phyloP scores from a whole-genome alignment of 768 basidiomycete genomes.

The Nevesoporus exiguus region DNA sequence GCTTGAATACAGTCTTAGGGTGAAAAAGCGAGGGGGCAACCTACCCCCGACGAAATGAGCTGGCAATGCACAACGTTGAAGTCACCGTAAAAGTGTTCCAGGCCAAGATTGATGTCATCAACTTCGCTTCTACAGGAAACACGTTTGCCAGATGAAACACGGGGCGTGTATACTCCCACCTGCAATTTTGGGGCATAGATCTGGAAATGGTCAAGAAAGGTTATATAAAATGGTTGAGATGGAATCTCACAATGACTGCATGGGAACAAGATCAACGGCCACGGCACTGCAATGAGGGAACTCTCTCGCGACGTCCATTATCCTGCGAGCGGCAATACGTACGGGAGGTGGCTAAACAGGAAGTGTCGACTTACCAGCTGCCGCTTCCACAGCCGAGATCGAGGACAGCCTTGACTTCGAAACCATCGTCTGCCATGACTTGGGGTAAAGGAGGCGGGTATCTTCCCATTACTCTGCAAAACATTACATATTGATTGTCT shows the following conservation, averaged over 20 bases:
- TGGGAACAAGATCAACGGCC: conserved; percentile 77
- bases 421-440: conserved; percentile 57
- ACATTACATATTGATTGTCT: conserved; percentile 70
- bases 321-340: conserved; percentile 45
- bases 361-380: conserved; percentile 50
- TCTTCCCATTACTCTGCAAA: conserved; percentile 62
- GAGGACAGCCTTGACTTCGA: conserved; percentile 58
- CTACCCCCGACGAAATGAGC: conserved; percentile 68
- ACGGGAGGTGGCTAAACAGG: neutral
- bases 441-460: conserved; percentile 58
- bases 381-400: conserved; percentile 83
- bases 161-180: conserved; percentile 38
- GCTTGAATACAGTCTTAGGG: conserved; percentile 14
- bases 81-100: conserved; percentile 77
- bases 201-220: conserved; percentile 35
- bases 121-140: conserved; percentile 60
- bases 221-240: conserved; percentile 8
- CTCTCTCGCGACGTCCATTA: conserved; percentile 68
- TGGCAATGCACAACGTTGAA: conserved; percentile 76
- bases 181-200: conserved; percentile 65
- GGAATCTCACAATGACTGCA: conserved; percentile 61
- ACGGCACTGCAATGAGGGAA: conserved; percentile 67
- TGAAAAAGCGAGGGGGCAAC: conserved; percentile 28
- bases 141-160: conserved; percentile 2
- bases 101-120: conserved; percentile 80